phyloP scores from a whole-genome alignment of 2,329 filamentous ascomycete species.

The Hirsutella thompsonii region DNA sequence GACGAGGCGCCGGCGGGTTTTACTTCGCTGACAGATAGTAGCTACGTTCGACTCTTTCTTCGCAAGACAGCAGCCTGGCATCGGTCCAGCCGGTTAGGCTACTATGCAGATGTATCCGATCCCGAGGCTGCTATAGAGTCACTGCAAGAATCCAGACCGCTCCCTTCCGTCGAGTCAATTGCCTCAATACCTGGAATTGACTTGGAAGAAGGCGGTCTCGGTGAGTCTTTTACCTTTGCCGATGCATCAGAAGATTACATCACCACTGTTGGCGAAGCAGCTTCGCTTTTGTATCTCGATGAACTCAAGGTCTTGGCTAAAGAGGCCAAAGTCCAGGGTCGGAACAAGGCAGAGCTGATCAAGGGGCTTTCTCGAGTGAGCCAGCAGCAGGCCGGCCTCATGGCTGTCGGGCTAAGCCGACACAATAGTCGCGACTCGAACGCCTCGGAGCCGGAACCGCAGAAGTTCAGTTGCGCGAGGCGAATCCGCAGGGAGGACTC shows the following conservation, averaged over 20 bases:
- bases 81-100: conserved; percentile 62
- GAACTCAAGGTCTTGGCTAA: conserved; percentile 78
- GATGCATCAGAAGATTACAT: conserved; percentile 66
- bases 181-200: conserved; percentile 17
- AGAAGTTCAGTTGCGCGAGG: conserved; percentile 4
- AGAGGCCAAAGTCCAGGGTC: conserved; percentile 75
- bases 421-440: conserved; percentile 46
- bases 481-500: conserved; percentile 20
- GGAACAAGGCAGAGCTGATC: conserved; percentile 73
- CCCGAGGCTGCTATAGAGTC: conserved; percentile 50
- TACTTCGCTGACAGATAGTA: no score
- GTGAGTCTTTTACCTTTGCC: conserved; percentile 59
- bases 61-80: conserved; percentile 90
- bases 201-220: conserved; percentile 32
- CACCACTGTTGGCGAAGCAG: conserved; percentile 69
- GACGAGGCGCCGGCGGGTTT: no score
- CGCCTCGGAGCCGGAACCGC: conserved; percentile 29
- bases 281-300: conserved; percentile 68
- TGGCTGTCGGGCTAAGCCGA: conserved; percentile 52
- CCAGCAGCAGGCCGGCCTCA: conserved; percentile 62
- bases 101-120: conserved; percentile 73
- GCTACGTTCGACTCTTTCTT: conserved; percentile 85
- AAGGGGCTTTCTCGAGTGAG: conserved; percentile 62
- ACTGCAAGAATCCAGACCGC: conserved; percentile 43
- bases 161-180: conserved; percentile 33